Percentiles rank a stretch among this genome's conserved stretches.
phyloP scores from a whole-genome alignment of 257 asterid genomes.

The Solanum bukasovii region DNA sequence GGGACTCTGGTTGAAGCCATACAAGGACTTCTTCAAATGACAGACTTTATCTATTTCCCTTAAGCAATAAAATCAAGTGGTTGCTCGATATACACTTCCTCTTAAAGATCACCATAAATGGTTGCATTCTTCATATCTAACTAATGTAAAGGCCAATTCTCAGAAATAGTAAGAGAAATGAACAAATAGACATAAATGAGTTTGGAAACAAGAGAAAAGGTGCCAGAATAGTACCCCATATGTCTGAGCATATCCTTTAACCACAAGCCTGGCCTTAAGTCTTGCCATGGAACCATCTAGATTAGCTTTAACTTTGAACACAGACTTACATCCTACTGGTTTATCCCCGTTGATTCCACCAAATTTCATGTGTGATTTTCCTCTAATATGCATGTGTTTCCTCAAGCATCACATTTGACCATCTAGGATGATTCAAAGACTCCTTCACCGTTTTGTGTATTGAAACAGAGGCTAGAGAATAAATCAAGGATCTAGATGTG shows the following conservation, averaged over 20 bases:
- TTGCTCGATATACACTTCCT: background rate
- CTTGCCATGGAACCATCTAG: too few relatives aligned
- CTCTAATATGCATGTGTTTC: background rate
- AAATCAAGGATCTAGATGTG: background rate
- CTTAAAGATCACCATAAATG: background rate
- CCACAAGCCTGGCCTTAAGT: too few relatives aligned
- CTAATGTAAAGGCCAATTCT: background rate
- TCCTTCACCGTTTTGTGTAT: background rate
- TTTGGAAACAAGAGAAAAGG: background rate
- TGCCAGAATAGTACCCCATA: background rate
- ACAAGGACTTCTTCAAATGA: background rate
- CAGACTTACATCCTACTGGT: background rate
- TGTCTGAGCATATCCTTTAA: too few relatives aligned
- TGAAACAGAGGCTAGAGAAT: background rate
- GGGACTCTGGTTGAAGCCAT: background rate
- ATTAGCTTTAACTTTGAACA: too few relatives aligned
- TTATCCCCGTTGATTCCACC: background rate
- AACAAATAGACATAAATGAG: background rate
- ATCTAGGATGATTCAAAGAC: background rate
- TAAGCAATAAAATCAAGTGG: background rate
- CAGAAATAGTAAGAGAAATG: background rate
- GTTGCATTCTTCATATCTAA: background rate
- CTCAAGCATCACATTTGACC: background rate
- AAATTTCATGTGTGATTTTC: background rate
- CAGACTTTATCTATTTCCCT: background rate